A percentile compares a stretch with the other conserved stretches of the same genome.
These are phyloP conservation scores for Didymella exigua DNA, from an alignment of 2,329 filamentous ascomycete species.

Conservation along the genomic window DNA sequence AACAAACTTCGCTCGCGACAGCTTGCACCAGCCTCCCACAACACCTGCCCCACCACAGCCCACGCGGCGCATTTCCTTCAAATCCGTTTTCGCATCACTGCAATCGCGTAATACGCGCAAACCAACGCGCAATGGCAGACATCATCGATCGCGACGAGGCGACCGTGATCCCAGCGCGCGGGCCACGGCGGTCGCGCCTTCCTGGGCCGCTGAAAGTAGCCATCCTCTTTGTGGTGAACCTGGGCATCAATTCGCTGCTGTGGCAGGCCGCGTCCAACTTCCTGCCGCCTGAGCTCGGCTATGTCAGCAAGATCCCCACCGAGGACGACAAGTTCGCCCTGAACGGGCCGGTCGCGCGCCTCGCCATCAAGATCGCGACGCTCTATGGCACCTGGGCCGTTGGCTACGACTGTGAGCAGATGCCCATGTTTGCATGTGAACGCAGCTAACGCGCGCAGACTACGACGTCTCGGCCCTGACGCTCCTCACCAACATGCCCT, in stretches of 20 bases:
- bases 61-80: conserved; percentile 12
- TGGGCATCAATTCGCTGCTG: conserved; percentile 67
- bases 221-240: conserved; percentile 57
- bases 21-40: conserved; percentile 11
- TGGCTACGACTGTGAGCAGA: conserved; percentile 70
- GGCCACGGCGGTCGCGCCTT: conserved; percentile 39
- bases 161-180: conserved; percentile 30
- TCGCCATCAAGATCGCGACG: conserved; percentile 66
- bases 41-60: conserved; percentile 13
- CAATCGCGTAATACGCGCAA: conserved; percentile 5
- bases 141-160: conserved; percentile 38
- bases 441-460: conserved; percentile 24
- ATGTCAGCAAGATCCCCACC: conserved; percentile 65
- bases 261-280: conserved; percentile 67
- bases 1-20: conserved; percentile 17
- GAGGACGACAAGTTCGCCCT: conserved; percentile 63
- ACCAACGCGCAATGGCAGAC: conserved; percentile 30
- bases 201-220: conserved; percentile 48
- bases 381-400: conserved; percentile 75
- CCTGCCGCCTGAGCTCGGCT: conserved; percentile 68
- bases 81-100: neutral
- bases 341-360: conserved; percentile 55
- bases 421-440: neutral
- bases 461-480: conserved; percentile 53
- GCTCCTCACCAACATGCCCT: conserved; percentile 75